Conservation (phyloP, 75 land plant species). For the Larix kaempferi region DNA sequence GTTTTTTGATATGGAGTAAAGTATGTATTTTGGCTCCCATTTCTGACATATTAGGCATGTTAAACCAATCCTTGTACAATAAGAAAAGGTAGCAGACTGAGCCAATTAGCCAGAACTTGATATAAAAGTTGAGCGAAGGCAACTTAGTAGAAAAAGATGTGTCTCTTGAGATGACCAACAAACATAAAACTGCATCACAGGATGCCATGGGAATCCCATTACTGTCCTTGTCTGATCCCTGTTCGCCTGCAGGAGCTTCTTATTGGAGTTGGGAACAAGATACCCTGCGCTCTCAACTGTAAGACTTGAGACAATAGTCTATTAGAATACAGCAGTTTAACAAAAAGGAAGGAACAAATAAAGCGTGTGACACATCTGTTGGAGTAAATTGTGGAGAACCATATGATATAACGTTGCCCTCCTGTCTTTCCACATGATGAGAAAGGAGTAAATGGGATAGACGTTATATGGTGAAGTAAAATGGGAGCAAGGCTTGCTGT, state of each 20-base stretch:
- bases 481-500: constrained; percentile 1
- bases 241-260: background rate
- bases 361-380: background rate
- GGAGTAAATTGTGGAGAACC: background rate
- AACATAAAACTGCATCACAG: too few relatives aligned
- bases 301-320: too few relatives aligned
- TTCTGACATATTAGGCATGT: too few relatives aligned
- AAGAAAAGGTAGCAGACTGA: background rate
- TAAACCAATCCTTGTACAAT: too few relatives aligned
- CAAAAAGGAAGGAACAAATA: background rate
- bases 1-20: background rate
- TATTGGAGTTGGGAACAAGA: too few relatives aligned
- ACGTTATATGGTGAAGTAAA: background rate
- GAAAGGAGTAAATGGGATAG: background rate
- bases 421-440: too few relatives aligned
- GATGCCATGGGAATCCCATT: background rate
- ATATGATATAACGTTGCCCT: too few relatives aligned
- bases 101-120: background rate
- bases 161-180: background rate
- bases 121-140: background rate
- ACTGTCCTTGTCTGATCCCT: background rate
- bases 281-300: too few relatives aligned
- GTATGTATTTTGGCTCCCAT: too few relatives aligned
- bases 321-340: background rate
- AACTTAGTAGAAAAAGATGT: background rate